Percentiles rank a stretch among this genome's conserved stretches.
These are phyloP conservation scores for Coemansia umbellata DNA, from an alignment of 192 early-diverging fungal species.

Conservation along the genomic window DNA sequence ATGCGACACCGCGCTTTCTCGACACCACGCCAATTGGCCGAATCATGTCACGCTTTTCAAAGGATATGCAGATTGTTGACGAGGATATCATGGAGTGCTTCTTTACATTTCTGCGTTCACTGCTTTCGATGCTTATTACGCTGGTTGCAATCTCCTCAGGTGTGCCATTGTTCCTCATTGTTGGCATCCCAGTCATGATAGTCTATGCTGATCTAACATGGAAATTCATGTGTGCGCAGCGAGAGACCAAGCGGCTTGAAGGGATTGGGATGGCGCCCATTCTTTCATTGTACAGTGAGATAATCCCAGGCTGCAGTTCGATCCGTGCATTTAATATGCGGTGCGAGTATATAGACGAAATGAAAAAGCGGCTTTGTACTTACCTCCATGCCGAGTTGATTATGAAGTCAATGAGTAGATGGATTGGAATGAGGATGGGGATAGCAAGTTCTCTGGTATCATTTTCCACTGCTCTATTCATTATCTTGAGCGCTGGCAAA, in stretches of 20 bases:
- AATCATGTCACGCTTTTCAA: conserved; percentile 76
- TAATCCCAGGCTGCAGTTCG: conserved; percentile 61
- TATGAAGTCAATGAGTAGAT: conserved; percentile 71
- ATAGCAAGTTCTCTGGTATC: conserved; percentile 66
- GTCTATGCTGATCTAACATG: conserved; percentile 63
- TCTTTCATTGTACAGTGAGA: conserved; percentile 74
- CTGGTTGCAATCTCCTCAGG: conserved; percentile 58
- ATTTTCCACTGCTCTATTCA: conserved; percentile 61
- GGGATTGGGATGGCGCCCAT: conserved; percentile 65
- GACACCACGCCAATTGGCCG: conserved; percentile 79
- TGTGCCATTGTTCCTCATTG: conserved; percentile 68
- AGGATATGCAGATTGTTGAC: conserved; percentile 78
- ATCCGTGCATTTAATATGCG: conserved; percentile 80
- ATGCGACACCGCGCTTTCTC: conserved; percentile 76
- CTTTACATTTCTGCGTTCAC: conserved; percentile 52
- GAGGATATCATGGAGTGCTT: conserved; percentile 56
- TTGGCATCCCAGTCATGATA: conserved; percentile 56
- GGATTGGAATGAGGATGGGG: conserved; percentile 79
- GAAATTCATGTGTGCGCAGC: conserved; percentile 67
- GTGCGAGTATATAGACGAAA: conserved; percentile 60
- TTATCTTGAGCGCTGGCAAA: conserved; percentile 50
- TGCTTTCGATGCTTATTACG: conserved; percentile 53
- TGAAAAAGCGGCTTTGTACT: conserved; percentile 54
- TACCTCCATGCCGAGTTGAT: conserved; percentile 77
- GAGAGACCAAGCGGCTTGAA: conserved; percentile 82